Conservation (phyloP, 2,329 filamentous ascomycete genomes). For the Exophiala aquamarina region DNA sequence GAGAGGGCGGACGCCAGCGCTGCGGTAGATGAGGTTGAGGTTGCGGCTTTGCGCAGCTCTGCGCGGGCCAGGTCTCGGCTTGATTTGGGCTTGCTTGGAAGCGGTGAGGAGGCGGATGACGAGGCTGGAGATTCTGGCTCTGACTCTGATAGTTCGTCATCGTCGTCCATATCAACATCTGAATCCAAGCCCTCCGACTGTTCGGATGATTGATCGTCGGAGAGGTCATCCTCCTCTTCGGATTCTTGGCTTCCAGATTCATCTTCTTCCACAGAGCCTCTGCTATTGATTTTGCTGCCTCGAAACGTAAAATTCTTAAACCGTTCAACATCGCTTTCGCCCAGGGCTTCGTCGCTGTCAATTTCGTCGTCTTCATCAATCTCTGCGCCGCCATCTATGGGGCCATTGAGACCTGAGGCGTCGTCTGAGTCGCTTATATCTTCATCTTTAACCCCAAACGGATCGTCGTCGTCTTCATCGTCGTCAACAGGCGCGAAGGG, state of each 20-base stretch:
- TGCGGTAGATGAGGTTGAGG: slow-evolving; percentile 64
- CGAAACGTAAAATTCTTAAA: slow-evolving; percentile 27
- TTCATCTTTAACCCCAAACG: slow-evolving; percentile 13
- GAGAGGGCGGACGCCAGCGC: slow-evolving; percentile 63
- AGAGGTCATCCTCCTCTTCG: slow-evolving; percentile 33
- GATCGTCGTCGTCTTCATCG: slow-evolving; percentile 30
- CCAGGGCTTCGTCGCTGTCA: slow-evolving; percentile 31
- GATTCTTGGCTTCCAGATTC: slow-evolving; percentile 21
- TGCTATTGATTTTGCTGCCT: slow-evolving; percentile 24
- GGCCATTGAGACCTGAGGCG: slow-evolving; percentile 21
- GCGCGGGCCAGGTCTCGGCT: slow-evolving; percentile 44
- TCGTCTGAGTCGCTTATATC: slow-evolving; percentile 19
- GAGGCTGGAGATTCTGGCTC: slow-evolving; percentile 29
- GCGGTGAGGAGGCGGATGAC: slow-evolving; percentile 26
- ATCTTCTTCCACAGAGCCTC: slow-evolving; percentile 9
- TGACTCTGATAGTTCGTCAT: slow-evolving; percentile 34
- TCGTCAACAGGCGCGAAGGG: slow-evolving; percentile 24
- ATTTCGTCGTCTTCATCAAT: slow-evolving; percentile 31
- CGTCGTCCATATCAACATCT: slow-evolving; percentile 37
- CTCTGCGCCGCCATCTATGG: slow-evolving; percentile 21
- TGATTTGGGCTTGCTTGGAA: slow-evolving; percentile 3
- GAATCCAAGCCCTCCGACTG: slow-evolving; percentile 13
- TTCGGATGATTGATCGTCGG: slow-evolving; percentile 28
- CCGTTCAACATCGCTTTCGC: slow-evolving; percentile 25
- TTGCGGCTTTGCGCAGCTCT: slow-evolving; percentile 62